These are phyloP conservation scores for Bipolaris oryzae DNA, from an alignment of 2,329 filamentous ascomycete genomes.

Conservation along the genomic window DNA sequence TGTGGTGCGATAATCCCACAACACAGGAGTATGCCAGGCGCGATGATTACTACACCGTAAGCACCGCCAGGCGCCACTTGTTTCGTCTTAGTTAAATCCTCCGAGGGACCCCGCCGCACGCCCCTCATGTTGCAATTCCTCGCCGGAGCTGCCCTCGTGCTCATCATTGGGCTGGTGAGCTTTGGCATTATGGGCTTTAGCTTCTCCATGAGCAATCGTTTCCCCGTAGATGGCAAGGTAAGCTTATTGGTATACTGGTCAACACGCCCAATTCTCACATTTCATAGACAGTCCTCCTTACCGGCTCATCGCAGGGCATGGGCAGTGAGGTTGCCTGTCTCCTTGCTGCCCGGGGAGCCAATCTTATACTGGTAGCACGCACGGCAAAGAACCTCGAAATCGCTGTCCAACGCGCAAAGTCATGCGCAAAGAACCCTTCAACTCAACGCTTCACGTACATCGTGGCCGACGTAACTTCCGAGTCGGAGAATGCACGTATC, in stretches of 20 bases:
- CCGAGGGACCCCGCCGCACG: neutral
- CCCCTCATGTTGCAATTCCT: conserved; percentile 45
- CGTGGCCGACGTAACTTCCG: conserved; percentile 76
- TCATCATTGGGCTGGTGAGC: conserved; percentile 47
- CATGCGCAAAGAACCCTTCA: conserved; percentile 67
- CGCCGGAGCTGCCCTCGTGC: conserved; percentile 42
- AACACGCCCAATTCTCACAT: neutral
- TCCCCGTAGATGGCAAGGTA: conserved; percentile 86
- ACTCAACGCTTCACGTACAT: conserved; percentile 83
- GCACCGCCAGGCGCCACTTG: neutral
- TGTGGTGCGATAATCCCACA: neutral
- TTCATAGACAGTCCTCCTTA: conserved; percentile 82
- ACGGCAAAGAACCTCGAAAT: conserved; percentile 74
- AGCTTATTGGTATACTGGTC: neutral
- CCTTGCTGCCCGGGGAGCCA: conserved; percentile 82
- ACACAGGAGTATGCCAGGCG: neutral
- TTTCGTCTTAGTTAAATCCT: neutral
- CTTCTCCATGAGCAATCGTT: conserved; percentile 68
- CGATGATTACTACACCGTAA: neutral
- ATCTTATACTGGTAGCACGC: conserved; percentile 83
- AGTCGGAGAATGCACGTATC: conserved; percentile 71
- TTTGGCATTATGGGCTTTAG: conserved; percentile 71
- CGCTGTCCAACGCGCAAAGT: conserved; percentile 70
- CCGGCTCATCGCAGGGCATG: conserved; percentile 92
- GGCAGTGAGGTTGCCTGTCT: conserved; percentile 76